These are phyloP conservation scores for Echium plantagineum DNA, from an alignment of 257 asterid genomes.

Conservation along the genomic window DNA sequence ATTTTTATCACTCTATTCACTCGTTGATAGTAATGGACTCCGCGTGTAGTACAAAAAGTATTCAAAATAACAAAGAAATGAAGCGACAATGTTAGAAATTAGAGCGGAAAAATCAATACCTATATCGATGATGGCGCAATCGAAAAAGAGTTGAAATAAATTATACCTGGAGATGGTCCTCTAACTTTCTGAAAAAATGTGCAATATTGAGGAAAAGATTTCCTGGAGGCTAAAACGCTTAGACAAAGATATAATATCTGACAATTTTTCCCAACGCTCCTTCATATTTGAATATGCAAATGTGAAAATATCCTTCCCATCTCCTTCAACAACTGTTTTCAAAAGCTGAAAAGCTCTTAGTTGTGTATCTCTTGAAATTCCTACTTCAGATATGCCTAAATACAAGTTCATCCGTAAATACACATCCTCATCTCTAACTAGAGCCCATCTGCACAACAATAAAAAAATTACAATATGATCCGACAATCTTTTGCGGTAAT, in stretches of 20 bases:
- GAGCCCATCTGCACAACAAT: slow-evolving; percentile 66
- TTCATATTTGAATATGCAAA: slow-evolving; percentile 39
- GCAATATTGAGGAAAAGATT: slow-evolving; percentile 45
- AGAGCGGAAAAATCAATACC: no score
- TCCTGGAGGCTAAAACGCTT: slow-evolving; percentile 38
- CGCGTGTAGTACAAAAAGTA: no score
- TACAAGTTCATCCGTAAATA: slow-evolving; percentile 27
- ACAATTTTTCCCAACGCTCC: slow-evolving; percentile 45
- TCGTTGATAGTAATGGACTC: no score
- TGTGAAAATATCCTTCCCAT: slow-evolving; percentile 29
- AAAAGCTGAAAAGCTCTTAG: slow-evolving; percentile 52
- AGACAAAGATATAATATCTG: slow-evolving; percentile 28
- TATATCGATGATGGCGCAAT: no score
- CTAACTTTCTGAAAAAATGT: slow-evolving; percentile 34
- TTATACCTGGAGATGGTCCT: slow-evolving; percentile 82
- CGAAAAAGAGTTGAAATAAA: not conserved
- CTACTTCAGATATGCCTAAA: slow-evolving; percentile 24
- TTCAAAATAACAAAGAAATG: no score
- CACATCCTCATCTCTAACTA: slow-evolving; percentile 42
- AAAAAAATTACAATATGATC: no score
- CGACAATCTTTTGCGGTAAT: no score
- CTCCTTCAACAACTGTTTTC: slow-evolving; percentile 23
- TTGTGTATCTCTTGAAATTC: slow-evolving; percentile 49
- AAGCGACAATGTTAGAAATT: no score
- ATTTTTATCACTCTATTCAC: no score